Evolutionary conservation across 192 early-diverging fungal species (phyloP).

Genomic region (Geranomyces michiganensis): DNA sequence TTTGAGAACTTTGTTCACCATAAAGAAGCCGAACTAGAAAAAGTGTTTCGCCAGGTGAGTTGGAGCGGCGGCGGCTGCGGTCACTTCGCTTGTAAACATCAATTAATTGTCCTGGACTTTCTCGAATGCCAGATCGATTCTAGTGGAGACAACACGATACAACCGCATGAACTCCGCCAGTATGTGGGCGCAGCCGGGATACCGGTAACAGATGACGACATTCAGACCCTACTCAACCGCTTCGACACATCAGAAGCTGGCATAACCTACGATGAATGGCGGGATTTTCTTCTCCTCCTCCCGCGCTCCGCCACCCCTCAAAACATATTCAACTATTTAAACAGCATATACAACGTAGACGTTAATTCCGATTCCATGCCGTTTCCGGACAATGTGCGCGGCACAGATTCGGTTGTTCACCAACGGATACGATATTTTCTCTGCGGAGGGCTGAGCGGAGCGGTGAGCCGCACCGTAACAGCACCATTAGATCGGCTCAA

Average conservation of each 20-base stretch:
- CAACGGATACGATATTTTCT: constrained; percentile 67
- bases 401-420: constrained; percentile 12
- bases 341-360: constrained; percentile 62
- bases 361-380: constrained; percentile 64
- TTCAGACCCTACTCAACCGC: constrained; percentile 60
- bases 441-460: constrained; percentile 73
- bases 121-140: constrained; percentile 68
- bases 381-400: constrained; percentile 25
- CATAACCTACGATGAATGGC: constrained; percentile 71
- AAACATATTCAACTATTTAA: constrained; percentile 66
- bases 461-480: constrained; percentile 70
- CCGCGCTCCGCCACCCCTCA: constrained; percentile 63
- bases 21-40: constrained; percentile 67
- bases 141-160: constrained; percentile 58
- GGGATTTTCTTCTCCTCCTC: constrained; percentile 58
- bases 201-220: constrained; percentile 58
- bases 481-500: constrained; percentile 77
- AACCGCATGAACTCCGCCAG: constrained; percentile 55
- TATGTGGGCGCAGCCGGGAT: constrained; percentile 65
- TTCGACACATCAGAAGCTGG: constrained; percentile 70
- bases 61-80: neutral
- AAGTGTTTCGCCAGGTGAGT: constrained; percentile 55
- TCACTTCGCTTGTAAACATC: neutral
- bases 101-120: no score
- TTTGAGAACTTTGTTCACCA: constrained; percentile 61